Evolutionary conservation across 2,329 filamentous ascomycete genomes (phyloP).

Genomic region (Incumbomyces delicatus): DNA sequence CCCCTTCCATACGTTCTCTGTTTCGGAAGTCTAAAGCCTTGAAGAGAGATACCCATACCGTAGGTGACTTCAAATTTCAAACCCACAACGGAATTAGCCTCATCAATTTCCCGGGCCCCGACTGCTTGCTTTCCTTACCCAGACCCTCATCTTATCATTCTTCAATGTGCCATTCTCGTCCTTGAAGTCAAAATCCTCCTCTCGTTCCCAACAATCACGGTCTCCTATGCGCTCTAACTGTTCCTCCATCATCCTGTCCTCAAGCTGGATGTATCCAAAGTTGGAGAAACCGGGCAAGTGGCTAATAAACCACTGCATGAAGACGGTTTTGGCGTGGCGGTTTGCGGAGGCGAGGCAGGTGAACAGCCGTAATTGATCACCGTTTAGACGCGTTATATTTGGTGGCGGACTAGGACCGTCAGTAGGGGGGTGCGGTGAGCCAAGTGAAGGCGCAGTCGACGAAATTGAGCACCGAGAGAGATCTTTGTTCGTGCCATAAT

Average conservation of each 20-base stretch:
- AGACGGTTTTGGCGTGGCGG: slow-evolving; percentile 15
- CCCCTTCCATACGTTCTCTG: too few relatives aligned
- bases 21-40: too few relatives aligned
- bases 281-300: slow-evolving; percentile 14
- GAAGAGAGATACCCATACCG: too few relatives aligned
- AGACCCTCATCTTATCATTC: slow-evolving; percentile 16
- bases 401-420: too few relatives aligned
- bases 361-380: slow-evolving; percentile 11
- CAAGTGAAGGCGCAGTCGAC: too few relatives aligned
- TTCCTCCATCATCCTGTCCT: slow-evolving; percentile 15
- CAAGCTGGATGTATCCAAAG: slow-evolving; percentile 12
- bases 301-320: slow-evolving; percentile 13
- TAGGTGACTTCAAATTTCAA: too few relatives aligned
- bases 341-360: slow-evolving; percentile 15
- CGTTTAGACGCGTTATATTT: not conserved
- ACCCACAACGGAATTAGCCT: too few relatives aligned
- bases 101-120: slow-evolving; percentile 18
- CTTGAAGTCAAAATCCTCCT: slow-evolving; percentile 9
- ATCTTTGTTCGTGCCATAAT: too few relatives aligned
- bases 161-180: slow-evolving; percentile 1
- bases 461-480: too few relatives aligned
- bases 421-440: too few relatives aligned
- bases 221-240: slow-evolving; percentile 7
- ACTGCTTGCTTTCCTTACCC: slow-evolving; percentile 14
- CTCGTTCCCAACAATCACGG: slow-evolving; percentile 9